phyloP scores from a whole-genome alignment of 192 early-diverging fungal species.

The Umbelopsis sp. region DNA sequence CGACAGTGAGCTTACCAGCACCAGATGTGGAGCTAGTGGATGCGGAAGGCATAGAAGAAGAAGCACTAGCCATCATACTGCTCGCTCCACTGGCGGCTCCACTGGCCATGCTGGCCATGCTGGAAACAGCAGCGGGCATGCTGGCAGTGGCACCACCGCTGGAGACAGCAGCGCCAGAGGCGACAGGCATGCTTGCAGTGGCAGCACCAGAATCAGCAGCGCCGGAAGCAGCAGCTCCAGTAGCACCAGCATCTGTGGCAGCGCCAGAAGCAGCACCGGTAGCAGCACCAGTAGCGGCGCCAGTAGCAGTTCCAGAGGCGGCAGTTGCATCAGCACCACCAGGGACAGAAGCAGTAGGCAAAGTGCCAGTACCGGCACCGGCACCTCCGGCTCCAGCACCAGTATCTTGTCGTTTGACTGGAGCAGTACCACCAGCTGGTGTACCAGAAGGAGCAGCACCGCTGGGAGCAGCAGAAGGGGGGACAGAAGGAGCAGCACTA shows the following conservation, averaged over 20 bases:
- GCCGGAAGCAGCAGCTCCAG: not conserved
- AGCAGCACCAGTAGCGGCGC: not conserved
- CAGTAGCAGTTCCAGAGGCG: slow-evolving; percentile 9
- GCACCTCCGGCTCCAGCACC: not conserved
- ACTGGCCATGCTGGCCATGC: not conserved
- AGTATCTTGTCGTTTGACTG: no score
- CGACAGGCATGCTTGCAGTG: not conserved
- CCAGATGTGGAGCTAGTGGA: not conserved
- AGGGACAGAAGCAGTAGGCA: not conserved
- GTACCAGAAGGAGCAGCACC: not conserved
- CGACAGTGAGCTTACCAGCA: not conserved
- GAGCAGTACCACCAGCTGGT: slow-evolving; percentile 7
- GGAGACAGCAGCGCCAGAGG: not conserved
- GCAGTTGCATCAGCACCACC: not conserved
- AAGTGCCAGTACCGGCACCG: no score
- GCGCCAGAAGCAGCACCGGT: not conserved
- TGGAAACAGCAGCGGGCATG: not conserved
- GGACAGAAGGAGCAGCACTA: no score
- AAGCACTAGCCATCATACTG: no score
- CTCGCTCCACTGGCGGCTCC: not conserved
- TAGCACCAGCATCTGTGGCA: not conserved
- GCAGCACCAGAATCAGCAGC: not conserved
- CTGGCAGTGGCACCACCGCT: not conserved
- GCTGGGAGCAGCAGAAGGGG: no score
- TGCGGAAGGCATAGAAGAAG: not conserved